A percentile compares a stretch with the other conserved stretches of the same genome.
Conservation (phyloP, 2,329 filamentous ascomycete genomes). For the Fusarium pseudonygamai region DNA sequence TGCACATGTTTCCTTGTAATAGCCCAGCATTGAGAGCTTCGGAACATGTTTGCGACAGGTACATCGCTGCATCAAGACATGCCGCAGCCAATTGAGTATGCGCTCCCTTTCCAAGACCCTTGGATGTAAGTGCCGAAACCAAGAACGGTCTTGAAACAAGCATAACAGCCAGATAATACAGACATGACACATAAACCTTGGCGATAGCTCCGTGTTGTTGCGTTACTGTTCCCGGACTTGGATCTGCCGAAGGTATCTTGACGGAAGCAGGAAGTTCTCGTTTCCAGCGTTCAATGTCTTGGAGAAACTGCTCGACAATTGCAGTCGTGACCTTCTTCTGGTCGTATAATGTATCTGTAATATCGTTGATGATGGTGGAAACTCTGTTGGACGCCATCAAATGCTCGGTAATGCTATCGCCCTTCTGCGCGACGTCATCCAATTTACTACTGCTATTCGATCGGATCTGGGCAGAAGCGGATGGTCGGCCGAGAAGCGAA, state of each 20-base stretch:
- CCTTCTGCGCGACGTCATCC: slow-evolving; percentile 20
- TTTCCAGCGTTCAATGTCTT: slow-evolving; percentile 57
- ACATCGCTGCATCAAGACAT: slow-evolving; percentile 65
- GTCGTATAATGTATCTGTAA: slow-evolving; percentile 54
- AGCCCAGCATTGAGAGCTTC: slow-evolving; percentile 56
- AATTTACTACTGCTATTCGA: slow-evolving; percentile 18
- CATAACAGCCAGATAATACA: slow-evolving; percentile 68
- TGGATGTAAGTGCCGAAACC: slow-evolving; percentile 58
- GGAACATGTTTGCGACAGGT: slow-evolving; percentile 63
- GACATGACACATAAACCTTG: slow-evolving; percentile 64
- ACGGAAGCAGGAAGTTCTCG: slow-evolving; percentile 52
- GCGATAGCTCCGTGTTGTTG: slow-evolving; percentile 53
- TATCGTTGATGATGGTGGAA: slow-evolving; percentile 55
- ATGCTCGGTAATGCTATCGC: slow-evolving; percentile 40
- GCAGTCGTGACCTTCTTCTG: slow-evolving; percentile 46
- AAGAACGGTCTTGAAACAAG: slow-evolving; percentile 65
- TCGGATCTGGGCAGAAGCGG: slow-evolving; percentile 42
- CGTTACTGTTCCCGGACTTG: not conserved
- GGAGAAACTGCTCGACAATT: slow-evolving; percentile 52
- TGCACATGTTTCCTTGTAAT: slow-evolving; percentile 65
- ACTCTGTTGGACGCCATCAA: slow-evolving; percentile 55
- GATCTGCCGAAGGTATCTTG: slow-evolving; percentile 23
- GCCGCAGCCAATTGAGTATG: slow-evolving; percentile 57
- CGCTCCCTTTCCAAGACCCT: slow-evolving; percentile 36
- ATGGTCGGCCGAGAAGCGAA: slow-evolving; percentile 51